Conservation (phyloP, 2,329 filamentous ascomycete species). For the Plectosphaerella cucumerina region DNA sequence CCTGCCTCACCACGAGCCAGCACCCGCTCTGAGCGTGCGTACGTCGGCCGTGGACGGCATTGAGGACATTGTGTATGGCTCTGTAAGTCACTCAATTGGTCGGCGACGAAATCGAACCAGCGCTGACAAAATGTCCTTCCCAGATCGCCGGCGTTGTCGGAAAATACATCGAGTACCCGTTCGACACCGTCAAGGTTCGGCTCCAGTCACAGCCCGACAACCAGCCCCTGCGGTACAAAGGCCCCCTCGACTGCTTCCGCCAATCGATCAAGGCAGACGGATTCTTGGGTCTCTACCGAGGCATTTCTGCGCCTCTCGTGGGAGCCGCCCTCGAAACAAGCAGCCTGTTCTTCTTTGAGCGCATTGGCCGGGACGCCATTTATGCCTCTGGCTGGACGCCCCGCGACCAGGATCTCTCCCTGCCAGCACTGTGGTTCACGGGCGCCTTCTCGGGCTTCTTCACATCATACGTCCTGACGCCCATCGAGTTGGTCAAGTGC, state of each 20-base stretch:
- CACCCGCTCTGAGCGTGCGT: conserved; percentile 10
- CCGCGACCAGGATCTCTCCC: conserved; percentile 59
- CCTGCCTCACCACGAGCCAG: conserved; percentile 10
- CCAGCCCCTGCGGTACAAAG: conserved; percentile 74
- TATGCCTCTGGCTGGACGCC: conserved; percentile 47
- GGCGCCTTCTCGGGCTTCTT: conserved; percentile 85
- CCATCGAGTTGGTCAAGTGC: conserved; percentile 96
- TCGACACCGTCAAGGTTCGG: conserved; percentile 97
- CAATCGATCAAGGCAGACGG: conserved; percentile 80
- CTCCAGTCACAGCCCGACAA: conserved; percentile 92
- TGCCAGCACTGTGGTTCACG: conserved; percentile 72
- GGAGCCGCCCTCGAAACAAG: conserved; percentile 92
- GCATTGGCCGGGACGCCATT: conserved; percentile 64
- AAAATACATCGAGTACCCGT: conserved; percentile 97
- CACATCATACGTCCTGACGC: conserved; percentile 86
- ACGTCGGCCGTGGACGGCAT: conserved; percentile 60
- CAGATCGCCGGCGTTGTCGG: conserved; percentile 80
- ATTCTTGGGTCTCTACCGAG: conserved; percentile 79
- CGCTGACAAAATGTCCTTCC: conserved; percentile 1
- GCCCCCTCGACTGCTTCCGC: conserved; percentile 88
- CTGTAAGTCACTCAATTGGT: conserved; percentile 49
- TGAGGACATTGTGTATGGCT: conserved; percentile 87
- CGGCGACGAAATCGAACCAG: background rate
- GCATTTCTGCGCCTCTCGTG: conserved; percentile 84
- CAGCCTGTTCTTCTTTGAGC: conserved; percentile 88